A percentile compares a stretch with the other conserved stretches of the same genome.
phyloP scores from a whole-genome alignment of 768 basidiomycete species.

The Rhodotorula diobovata region DNA sequence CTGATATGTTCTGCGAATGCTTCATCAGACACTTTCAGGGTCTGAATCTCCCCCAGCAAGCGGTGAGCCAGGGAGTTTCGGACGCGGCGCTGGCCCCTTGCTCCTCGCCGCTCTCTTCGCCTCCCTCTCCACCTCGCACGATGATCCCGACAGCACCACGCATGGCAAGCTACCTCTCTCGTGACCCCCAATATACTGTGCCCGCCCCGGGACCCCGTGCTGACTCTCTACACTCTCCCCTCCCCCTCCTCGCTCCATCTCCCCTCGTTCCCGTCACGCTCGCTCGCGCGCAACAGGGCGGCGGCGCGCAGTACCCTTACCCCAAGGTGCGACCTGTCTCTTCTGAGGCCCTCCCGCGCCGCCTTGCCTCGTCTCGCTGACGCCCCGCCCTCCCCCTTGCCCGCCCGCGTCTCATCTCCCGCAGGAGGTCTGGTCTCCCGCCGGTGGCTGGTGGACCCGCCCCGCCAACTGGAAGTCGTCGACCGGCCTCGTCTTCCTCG shows the following conservation, averaged over 20 bases:
- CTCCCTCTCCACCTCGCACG: neutral
- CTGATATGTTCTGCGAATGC: no score
- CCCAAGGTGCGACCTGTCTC: slow-evolving; percentile 44
- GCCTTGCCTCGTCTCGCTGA: neutral
- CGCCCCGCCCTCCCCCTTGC: no score
- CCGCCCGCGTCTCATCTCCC: slow-evolving; percentile 42
- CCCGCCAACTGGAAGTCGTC: slow-evolving; percentile 85
- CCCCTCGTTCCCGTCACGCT: neutral
- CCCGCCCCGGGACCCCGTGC: neutral
- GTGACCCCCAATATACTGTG: rapidly evolving
- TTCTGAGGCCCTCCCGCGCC: neutral
- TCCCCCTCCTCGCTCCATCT: neutral
- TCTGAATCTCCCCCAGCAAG: no score
- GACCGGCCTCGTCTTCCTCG: slow-evolving; percentile 67
- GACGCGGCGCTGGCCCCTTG: no score
- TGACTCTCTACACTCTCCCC: neutral
- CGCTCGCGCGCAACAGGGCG: slow-evolving; percentile 19
- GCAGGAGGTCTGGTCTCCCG: slow-evolving; percentile 90
- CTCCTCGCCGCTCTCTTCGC: neutral
- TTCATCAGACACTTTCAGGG: no score
- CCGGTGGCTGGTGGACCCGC: slow-evolving; percentile 94
- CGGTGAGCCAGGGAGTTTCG: no score
- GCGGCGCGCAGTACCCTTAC: slow-evolving; percentile 68
- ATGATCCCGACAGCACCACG: slow-evolving; percentile 36
- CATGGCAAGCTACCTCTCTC: neutral